Base-by-base conservation (phyloP, 192 early-diverging fungal genomes). In the Coemansia javaensis region DNA sequence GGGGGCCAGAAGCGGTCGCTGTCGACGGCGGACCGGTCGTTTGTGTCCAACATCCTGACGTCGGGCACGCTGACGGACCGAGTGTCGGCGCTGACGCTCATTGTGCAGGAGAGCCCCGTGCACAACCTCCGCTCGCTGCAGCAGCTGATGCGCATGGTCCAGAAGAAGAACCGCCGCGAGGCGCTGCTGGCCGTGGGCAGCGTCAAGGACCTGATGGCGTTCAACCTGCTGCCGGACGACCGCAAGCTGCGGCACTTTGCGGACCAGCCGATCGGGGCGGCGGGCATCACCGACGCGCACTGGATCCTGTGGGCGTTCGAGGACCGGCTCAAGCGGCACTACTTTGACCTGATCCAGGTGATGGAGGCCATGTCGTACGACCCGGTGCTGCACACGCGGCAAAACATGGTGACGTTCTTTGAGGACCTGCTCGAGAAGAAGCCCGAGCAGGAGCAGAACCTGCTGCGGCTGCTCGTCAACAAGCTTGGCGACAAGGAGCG, bases 381-480 rank as follows among this genome's bases (percentile, higher is more conserved):
- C 69, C 80, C 89, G 12, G 73, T 99, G 21, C 64, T 81, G 17
- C 84, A 90, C 51, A 84, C 97, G 22, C 85, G 89, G 41, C 83
- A 85, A 61, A 89, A 82, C 60, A 88, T 85, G 74, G 64, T 97
- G 5, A 72, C 61, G 9, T 82, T 81, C 67, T 82, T 94, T 47
- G 75, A 78, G 47, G 85, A 87, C 49, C 76, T 99, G 24, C 72
- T 97, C 44, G 64, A 69, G 31, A 62, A 82, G 9, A 96, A 94
- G 65, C 91, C 96, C 17, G 96, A 99, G 69, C 91, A 96, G 66
- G 96, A 99, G 67, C 87, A 91, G 39, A 96, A 96, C 55, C 76
- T 99, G 40, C 78, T 99, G 41, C 80, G 85, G 32, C 59, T 99
- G 28, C 82, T 99, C 21, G 83, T 94, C 38, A 95, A 94, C 83